Evolutionary conservation across 2,329 filamentous ascomycete species (phyloP).

Genomic region (Alternaria triticina): DNA sequence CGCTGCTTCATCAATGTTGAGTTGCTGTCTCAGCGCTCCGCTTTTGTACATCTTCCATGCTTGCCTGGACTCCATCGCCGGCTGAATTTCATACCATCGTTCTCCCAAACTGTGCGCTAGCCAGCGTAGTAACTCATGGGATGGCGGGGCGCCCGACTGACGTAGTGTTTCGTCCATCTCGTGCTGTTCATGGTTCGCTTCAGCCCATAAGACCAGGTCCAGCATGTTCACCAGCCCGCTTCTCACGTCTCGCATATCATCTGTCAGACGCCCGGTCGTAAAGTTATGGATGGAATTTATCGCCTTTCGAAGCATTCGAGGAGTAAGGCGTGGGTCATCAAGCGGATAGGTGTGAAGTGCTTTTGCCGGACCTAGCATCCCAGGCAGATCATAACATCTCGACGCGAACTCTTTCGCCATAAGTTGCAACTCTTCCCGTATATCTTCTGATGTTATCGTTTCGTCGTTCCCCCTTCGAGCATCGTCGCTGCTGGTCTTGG

Average conservation of each 20-base stretch:
- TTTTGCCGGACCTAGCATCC: neutral
- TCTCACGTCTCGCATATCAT: neutral
- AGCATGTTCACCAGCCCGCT: neutral
- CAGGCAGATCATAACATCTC: neutral
- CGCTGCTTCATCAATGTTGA: neutral
- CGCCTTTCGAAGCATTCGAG: no score
- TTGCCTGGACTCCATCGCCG: neutral
- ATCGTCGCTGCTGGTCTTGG: neutral
- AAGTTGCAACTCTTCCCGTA: neutral
- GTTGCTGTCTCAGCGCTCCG: neutral
- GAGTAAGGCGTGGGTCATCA: no score
- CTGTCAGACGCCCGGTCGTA: fast-evolving
- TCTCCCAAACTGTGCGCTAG: neutral
- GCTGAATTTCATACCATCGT: neutral
- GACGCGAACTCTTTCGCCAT: neutral
- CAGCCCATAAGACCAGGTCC: neutral
- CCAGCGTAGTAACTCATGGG: neutral
- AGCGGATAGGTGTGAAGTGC: no score
- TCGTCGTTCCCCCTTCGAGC: neutral
- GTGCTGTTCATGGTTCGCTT: neutral
- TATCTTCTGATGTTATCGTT: neutral
- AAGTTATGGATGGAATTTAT: neutral
- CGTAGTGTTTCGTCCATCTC: neutral
- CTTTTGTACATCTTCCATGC: neutral
- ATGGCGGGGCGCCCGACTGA: neutral